A percentile compares a stretch with the other conserved stretches of the same genome.
Conservation (phyloP, 805 yeast species). For the Kuraishia borneana region DNA sequence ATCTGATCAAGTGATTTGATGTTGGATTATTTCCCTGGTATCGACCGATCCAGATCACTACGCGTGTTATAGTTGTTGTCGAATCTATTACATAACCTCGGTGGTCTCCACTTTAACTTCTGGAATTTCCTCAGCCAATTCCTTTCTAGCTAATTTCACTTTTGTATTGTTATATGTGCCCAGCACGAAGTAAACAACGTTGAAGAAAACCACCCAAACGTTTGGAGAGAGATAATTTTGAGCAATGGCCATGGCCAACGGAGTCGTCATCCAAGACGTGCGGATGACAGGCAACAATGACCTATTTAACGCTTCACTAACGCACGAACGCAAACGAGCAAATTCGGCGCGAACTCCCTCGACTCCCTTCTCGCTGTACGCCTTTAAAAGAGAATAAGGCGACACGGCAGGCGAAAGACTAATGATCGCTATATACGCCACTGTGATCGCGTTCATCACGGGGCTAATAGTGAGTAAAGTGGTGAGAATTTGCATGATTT, state of each 20-base stretch:
- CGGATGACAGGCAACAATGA: constrained; percentile 35
- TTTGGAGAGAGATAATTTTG: constrained; percentile 47
- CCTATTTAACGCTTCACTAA: constrained; percentile 23
- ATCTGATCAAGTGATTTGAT: no score
- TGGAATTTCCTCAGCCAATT: no score
- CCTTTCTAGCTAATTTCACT: constrained; percentile 28
- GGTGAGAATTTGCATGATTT: constrained; percentile 36
- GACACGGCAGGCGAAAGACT: constrained; percentile 11
- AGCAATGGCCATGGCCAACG: constrained; percentile 39
- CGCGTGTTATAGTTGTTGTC: no score
- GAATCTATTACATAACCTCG: no score
- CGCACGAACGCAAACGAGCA: constrained; percentile 4
- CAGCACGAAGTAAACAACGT: constrained; percentile 42
- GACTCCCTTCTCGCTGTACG: constrained; percentile 5
- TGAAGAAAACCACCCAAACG: constrained; percentile 56
- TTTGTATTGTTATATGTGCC: constrained; percentile 54
- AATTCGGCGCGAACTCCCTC: constrained; percentile 8
- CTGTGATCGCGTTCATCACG: constrained; percentile 31
- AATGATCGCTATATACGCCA: constrained; percentile 40
- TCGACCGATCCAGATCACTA: no score
- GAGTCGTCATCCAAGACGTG: constrained; percentile 43
- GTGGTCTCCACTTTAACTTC: no score
- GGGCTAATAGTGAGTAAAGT: constrained; percentile 50
- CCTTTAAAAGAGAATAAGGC: constrained; percentile 3
- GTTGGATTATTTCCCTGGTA: no score